These are phyloP conservation scores for Claviceps cyperi DNA, from an alignment of 2,329 filamentous ascomycete species.

Conservation along the genomic window DNA sequence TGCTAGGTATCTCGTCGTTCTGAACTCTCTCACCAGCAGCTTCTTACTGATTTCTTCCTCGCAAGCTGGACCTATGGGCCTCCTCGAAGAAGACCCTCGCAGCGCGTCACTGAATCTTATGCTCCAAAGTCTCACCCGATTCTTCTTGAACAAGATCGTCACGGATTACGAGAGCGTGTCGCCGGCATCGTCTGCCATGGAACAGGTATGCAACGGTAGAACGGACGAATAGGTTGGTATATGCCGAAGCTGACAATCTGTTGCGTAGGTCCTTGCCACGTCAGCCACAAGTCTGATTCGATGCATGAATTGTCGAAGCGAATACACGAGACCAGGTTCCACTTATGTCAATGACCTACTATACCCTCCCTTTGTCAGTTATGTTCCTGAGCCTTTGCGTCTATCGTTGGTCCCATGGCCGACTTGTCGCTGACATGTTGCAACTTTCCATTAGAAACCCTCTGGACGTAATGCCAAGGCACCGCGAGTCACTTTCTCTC, in stretches of 20 bases:
- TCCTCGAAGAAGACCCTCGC: slow-evolving; percentile 72
- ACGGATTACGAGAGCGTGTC: slow-evolving; percentile 60
- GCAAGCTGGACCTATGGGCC: slow-evolving; percentile 53
- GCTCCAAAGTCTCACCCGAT: slow-evolving; percentile 75
- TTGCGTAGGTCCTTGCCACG: slow-evolving; percentile 43
- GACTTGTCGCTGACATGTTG: not conserved
- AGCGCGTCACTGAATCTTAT: slow-evolving; percentile 62
- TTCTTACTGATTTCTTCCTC: not conserved
- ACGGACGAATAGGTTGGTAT: not conserved
- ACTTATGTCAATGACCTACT: slow-evolving; percentile 76
- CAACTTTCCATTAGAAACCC: slow-evolving; percentile 26
- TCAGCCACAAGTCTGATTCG: slow-evolving; percentile 59
- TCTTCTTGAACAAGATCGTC: slow-evolving; percentile 68
- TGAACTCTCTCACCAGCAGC: not conserved
- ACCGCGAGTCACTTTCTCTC: slow-evolving; percentile 59
- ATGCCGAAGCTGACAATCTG: not conserved
- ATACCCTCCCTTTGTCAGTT: slow-evolving; percentile 44
- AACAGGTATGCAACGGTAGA: slow-evolving; percentile 38
- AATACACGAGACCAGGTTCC: slow-evolving; percentile 65
- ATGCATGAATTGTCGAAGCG: slow-evolving; percentile 77
- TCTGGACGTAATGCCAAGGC: slow-evolving; percentile 33
- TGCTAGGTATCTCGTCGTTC: slow-evolving; percentile 5
- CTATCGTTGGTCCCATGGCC: not conserved
- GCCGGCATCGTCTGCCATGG: slow-evolving; percentile 48
- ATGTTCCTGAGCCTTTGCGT: not conserved